These are phyloP conservation scores for Apophysomyces trapeziformis DNA, from an alignment of 371 early-diverging fungal species.

Conservation along the genomic window DNA sequence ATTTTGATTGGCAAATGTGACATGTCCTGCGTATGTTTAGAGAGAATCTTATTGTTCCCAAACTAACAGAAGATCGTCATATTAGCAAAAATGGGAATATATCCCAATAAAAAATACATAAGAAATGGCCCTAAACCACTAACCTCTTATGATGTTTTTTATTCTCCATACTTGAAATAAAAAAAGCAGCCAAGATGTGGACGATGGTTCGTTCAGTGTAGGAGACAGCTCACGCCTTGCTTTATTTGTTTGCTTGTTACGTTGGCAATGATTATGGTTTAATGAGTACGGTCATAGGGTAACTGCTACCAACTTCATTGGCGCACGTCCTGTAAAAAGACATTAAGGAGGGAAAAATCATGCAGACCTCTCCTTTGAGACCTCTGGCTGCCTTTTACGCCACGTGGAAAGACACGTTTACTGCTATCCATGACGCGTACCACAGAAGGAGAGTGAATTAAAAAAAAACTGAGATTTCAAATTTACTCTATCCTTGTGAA, in stretches of 20 bases:
- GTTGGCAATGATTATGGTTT: not conserved
- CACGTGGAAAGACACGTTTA: slow-evolving; percentile 8
- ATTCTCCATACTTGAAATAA: too few relatives aligned
- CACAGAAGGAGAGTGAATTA: not conserved
- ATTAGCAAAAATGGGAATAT: too few relatives aligned
- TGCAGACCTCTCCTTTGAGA: not conserved
- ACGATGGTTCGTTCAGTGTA: too few relatives aligned
- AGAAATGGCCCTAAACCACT: too few relatives aligned
- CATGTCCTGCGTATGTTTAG: not conserved
- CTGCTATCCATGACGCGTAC: not conserved
- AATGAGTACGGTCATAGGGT: not conserved
- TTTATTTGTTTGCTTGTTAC: not conserved
- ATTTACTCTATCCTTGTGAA: too few relatives aligned
- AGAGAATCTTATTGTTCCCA: too few relatives aligned
- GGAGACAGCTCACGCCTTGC: not conserved
- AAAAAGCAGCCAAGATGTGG: too few relatives aligned
- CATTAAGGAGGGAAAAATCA: not conserved
- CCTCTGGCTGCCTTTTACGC: not conserved
- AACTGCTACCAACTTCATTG: not conserved
- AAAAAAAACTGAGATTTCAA: too few relatives aligned
- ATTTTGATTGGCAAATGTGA: slow-evolving; percentile 5
- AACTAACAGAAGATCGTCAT: too few relatives aligned
- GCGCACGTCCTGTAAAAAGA: not conserved
- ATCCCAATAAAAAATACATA: too few relatives aligned
- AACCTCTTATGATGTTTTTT: too few relatives aligned